Base-by-base conservation (phyloP, 345 rosid genomes). In the Arabidopsis arenosa region DNA sequence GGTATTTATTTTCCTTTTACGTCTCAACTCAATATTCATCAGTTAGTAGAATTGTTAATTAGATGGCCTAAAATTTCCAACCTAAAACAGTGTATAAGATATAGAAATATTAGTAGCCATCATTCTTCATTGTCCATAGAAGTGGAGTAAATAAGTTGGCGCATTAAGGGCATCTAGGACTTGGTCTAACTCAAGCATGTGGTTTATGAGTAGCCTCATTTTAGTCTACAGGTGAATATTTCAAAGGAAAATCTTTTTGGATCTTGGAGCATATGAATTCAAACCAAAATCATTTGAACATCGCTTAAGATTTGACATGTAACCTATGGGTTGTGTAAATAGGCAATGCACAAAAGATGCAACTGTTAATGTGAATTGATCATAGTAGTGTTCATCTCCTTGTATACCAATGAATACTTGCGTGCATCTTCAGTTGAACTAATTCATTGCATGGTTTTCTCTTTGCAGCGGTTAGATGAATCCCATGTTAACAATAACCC, bases 401-500 rank as follows among this genome's bases (percentile, higher is more conserved):
- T 60, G 63, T 75, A 10, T 45, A 76, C 48, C 41, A 32, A 39
- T 61, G 40, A 36, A 5, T 56, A n/a, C 48, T 12, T 15, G n/a
- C 32, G 32, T 75, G 63, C 68, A 41, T 68, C 32, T 60, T 52
- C 30, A 18, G 26, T 18, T 68, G 30, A 60, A 41, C 63, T 68
- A n/a, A 60, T 52, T 33, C 44, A 17, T 9, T 33, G 23, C 9
- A n/a, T 63, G 72, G 33, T 47, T 57, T 54, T 63, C 32, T 74
- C 62, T 58, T 37, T 79, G 76, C 91, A 91, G 97, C 84, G 84
- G 59, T 86, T 91, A 13, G 98, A 93, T 66, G 79, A 87, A 49
- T 37, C 79, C 45, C 67, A 70, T 63, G 63, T 76, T 62, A 79
- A 78, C 47, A 62, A 66, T 21, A 76, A 75, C 61, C 78, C 74